phyloP scores from a whole-genome alignment of 805 yeast species.

The Starmerella apicola region DNA sequence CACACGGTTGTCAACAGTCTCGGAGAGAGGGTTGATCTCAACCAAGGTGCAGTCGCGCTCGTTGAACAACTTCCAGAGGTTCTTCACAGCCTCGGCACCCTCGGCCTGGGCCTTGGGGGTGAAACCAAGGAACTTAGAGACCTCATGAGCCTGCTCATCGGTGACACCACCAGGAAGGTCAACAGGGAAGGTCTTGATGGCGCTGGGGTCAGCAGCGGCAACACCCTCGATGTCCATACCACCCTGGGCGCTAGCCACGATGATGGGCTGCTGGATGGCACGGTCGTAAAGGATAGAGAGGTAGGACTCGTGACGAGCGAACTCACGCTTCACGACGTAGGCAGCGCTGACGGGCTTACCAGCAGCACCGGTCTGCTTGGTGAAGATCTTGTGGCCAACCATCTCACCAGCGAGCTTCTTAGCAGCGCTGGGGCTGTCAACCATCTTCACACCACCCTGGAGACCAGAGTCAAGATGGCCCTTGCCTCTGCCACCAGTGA shows the following conservation, averaged over 20 bases:
- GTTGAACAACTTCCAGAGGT: constrained; percentile 74
- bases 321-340: constrained; percentile 87
- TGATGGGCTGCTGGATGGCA: constrained; percentile 74
- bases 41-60: constrained; percentile 96
- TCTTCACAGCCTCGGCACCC: constrained; percentile 78
- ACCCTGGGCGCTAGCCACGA: constrained; percentile 95
- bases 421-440: constrained; percentile 75
- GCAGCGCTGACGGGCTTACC: constrained; percentile 97
- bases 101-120: constrained; percentile 61
- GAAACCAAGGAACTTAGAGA: constrained; percentile 76
- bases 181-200: constrained; percentile 78
- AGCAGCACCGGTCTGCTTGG: constrained; percentile 95
- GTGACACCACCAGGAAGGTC: constrained; percentile 71
- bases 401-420: constrained; percentile 73
- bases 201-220: constrained; percentile 79
- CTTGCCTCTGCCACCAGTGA: constrained; percentile 99
- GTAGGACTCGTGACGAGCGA: constrained; percentile 89
- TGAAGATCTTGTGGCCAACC: constrained; percentile 85
- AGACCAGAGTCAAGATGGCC: constrained; percentile 94
- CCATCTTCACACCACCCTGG: constrained; percentile 92
- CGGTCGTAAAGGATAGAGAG: constrained; percentile 92
- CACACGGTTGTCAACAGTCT: constrained; percentile 78
- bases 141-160: constrained; percentile 56
- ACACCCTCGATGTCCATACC: constrained; percentile 99
- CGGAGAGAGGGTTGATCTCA: constrained; percentile 96